Percentiles rank a stretch among this genome's conserved stretches.
These are phyloP conservation scores for Triticum dicoccoides DNA, from an alignment of 176 grass and related monocot genomes.

Conservation along the genomic window DNA sequence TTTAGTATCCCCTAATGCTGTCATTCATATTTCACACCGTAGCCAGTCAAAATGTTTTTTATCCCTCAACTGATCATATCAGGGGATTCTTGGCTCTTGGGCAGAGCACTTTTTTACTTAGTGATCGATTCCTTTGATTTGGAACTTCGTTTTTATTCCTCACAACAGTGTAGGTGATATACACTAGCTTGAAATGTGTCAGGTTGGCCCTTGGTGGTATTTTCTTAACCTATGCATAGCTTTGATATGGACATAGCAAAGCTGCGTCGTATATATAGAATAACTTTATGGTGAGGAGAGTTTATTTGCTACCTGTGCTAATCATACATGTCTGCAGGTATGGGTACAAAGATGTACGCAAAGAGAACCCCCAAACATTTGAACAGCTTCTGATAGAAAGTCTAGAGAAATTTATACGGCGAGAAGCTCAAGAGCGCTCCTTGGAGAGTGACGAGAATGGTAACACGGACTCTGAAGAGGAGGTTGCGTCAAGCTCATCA, in stretches of 20 bases:
- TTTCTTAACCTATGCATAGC: neutral
- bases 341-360: constrained; percentile 93
- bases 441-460: constrained; percentile 75
- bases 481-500: constrained; percentile 39
- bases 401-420: constrained; percentile 84
- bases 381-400: constrained; percentile 91
- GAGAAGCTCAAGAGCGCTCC: constrained; percentile 91
- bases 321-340: constrained; percentile 60
- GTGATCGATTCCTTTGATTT: too few species aligned
- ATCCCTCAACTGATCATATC: neutral
- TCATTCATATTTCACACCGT: constrained; percentile 4
- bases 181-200: too few species aligned
- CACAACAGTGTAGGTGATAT: too few species aligned
- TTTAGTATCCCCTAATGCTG: constrained; percentile 9
- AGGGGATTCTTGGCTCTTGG: neutral
- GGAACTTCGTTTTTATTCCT: too few species aligned
- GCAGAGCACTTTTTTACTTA: too few species aligned
- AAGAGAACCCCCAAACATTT: constrained; percentile 75
- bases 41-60: constrained; percentile 23
- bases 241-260: constrained; percentile 3
- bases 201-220: too few species aligned
- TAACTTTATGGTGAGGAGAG: neutral
- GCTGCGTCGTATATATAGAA: neutral
- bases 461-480: constrained; percentile 61
- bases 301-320: constrained; percentile 4